Percentiles rank a stretch among this genome's conserved stretches.
Evolutionary conservation across 176 grass and related monocot species (phyloP).

Genomic region (Guadua angustifolia): DNA sequence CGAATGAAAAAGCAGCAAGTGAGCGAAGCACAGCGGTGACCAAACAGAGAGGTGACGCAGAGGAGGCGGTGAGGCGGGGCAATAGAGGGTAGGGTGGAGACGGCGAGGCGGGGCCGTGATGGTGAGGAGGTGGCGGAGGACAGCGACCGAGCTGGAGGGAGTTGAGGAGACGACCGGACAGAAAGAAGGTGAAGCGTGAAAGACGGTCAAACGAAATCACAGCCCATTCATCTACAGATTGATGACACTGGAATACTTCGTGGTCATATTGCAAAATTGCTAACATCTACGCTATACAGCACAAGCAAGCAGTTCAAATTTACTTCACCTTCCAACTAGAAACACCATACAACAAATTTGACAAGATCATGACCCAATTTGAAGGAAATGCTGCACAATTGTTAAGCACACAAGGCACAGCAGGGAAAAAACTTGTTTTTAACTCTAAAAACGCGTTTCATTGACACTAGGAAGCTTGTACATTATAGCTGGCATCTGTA

Average conservation of each 20-base stretch:
- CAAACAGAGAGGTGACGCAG: too few species aligned
- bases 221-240: neutral
- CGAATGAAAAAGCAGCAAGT: too few species aligned
- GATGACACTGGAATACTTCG: too few species aligned
- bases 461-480: conserved; percentile 1
- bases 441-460: conserved; percentile 21
- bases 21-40: too few species aligned
- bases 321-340: neutral
- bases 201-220: too few species aligned
- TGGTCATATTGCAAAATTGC: neutral
- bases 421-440: neutral
- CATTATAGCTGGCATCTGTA: neutral
- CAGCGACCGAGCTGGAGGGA: too few species aligned
- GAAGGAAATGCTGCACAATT: neutral
- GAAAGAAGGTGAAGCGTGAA: too few species aligned
- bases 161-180: too few species aligned
- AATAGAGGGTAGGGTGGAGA: too few species aligned
- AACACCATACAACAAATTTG: neutral
- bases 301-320: neutral
- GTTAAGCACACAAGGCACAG: neutral
- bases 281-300: neutral
- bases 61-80: too few species aligned
- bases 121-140: too few species aligned
- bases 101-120: too few species aligned
- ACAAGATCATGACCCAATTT: neutral